A percentile compares a stretch with the other conserved stretches of the same genome.
phyloP scores from a whole-genome alignment of 1,139 yeast genomes.

The Taphrina betulina region DNA sequence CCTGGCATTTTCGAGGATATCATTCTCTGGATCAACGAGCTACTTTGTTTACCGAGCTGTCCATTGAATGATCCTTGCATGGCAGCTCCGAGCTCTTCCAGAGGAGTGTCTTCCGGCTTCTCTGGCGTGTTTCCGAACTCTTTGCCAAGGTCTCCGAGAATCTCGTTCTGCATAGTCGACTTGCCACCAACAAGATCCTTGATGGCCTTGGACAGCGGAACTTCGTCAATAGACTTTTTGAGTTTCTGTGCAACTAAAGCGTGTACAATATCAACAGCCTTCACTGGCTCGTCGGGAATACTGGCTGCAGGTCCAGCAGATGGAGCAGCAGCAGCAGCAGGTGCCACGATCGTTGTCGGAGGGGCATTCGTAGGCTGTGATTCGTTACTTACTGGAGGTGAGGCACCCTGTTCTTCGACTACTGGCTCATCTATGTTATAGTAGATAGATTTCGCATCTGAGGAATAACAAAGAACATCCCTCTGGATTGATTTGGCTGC shows the following conservation, averaged over 20 bases:
- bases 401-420: constrained; percentile 52
- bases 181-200: constrained; percentile 98
- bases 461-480: constrained; percentile 91
- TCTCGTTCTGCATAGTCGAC: constrained; percentile 96
- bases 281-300: constrained; percentile 83
- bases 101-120: constrained; percentile 97
- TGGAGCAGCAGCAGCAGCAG: constrained; percentile 60
- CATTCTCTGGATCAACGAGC: constrained; percentile 82
- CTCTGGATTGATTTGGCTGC: constrained; percentile 96
- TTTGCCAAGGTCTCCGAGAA: constrained; percentile 95
- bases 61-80: constrained; percentile 91
- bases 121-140: constrained; percentile 98
- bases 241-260: constrained; percentile 92
- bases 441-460: constrained; percentile 93
- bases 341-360: constrained; percentile 53
- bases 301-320: constrained; percentile 76
- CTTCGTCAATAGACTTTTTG: constrained; percentile 81
- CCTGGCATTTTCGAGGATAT: constrained; percentile 99
- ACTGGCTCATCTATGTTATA: constrained; percentile 85
- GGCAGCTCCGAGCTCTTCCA: constrained; percentile 89
- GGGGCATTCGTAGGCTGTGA: constrained; percentile 46
- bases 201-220: constrained; percentile 87
- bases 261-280: constrained; percentile 77
- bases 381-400: background rate
- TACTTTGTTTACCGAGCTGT: constrained; percentile 86